phyloP scores from a whole-genome alignment of 371 early-diverging fungal genomes.

The Mucor racemosus region DNA sequence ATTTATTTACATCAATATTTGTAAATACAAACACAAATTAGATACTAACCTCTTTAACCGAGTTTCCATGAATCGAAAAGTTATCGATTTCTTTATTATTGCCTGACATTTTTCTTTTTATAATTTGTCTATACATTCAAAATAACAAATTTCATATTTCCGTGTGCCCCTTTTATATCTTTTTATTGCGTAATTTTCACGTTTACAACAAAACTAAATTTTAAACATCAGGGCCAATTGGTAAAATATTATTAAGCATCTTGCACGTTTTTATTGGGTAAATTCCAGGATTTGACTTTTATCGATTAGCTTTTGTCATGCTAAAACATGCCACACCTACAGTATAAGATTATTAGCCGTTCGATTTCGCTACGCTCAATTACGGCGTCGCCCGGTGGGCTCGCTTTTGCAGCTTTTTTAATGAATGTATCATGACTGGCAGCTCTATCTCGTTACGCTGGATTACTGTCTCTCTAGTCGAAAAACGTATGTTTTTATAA shows the following conservation, averaged over 20 bases:
- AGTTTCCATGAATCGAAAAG: conserved; percentile 49
- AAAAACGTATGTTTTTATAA: no score
- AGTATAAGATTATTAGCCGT: no score
- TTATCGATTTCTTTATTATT: conserved; percentile 32
- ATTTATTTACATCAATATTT: not conserved
- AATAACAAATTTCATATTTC: not conserved
- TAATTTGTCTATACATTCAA: conserved; percentile 10
- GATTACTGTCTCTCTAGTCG: no score
- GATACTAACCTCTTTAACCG: conserved; percentile 33
- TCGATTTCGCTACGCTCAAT: no score
- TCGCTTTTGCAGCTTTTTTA: no score
- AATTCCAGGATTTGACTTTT: not conserved
- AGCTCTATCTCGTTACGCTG: no score
- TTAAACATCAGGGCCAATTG: not conserved
- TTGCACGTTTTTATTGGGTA: not conserved
- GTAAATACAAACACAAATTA: not conserved
- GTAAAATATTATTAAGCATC: not conserved
- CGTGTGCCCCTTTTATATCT: conserved; percentile 2
- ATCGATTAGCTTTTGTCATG: no score
- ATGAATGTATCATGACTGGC: no score
- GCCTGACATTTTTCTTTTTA: conserved; percentile 16
- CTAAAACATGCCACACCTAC: no score
- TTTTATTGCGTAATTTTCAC: conserved; percentile 8
- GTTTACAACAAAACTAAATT: no score
- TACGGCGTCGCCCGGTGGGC: no score